These are phyloP conservation scores for Daldinia caldariorum DNA, from an alignment of 495 filamentous ascomycete genomes.

Conservation along the genomic window DNA sequence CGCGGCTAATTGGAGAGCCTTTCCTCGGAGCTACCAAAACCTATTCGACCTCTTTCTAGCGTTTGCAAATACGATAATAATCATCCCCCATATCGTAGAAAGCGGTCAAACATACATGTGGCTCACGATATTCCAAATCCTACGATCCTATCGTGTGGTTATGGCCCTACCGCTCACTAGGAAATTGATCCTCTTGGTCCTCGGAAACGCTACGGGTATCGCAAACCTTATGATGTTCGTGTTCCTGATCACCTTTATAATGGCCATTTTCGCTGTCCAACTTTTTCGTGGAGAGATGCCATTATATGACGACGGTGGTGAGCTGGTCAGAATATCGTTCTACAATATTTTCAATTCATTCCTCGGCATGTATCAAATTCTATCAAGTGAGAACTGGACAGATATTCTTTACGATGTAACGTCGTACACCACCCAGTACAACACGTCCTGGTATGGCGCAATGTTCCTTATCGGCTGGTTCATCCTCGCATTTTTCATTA, in stretches of 20 bases:
- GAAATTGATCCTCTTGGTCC: conserved; percentile 84
- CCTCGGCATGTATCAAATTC: conserved; percentile 95
- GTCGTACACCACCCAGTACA: conserved; percentile 64
- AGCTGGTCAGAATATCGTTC: conserved; percentile 76
- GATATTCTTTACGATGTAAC: conserved; percentile 85
- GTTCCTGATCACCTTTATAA: conserved; percentile 92
- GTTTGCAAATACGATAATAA: conserved; percentile 82
- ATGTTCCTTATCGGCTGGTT: conserved; percentile 96
- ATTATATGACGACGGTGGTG: conserved; percentile 61
- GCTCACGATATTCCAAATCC: conserved; percentile 91
- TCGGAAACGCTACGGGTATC: conserved; percentile 92
- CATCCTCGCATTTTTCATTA: conserved; percentile 92
- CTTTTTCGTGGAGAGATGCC: conserved; percentile 90
- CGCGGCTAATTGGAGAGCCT: conserved; percentile 77
- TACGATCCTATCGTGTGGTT: conserved; percentile 92
- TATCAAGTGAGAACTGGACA: conserved; percentile 99
- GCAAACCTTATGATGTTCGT: conserved; percentile 95
- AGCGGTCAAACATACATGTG: conserved; percentile 84
- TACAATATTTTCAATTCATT: conserved; percentile 93
- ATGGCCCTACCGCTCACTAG: conserved; percentile 86
- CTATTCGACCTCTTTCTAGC: conserved; percentile 83
- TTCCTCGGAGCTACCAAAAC: conserved; percentile 76
- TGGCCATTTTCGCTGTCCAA: conserved; percentile 92
- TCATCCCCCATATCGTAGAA: conserved; percentile 81
- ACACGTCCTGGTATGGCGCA: conserved; percentile 92